Base-by-base conservation (phyloP, 495 filamentous ascomycete species). In the Penicillium parvum region DNA sequence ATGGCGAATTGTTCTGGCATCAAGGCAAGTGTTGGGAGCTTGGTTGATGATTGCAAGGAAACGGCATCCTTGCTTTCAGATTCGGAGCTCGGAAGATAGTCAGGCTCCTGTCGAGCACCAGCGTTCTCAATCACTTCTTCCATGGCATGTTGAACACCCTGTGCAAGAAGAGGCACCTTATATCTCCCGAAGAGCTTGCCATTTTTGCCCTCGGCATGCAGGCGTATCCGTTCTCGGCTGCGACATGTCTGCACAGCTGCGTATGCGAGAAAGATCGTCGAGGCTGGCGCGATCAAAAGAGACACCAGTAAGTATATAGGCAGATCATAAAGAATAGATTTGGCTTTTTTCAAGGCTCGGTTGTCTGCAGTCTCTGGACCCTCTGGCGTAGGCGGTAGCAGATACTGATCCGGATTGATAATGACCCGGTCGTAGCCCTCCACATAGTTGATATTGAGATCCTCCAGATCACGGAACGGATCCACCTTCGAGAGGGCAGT, bases 1-100 rank as follows among this genome's bases (percentile, higher is more conserved):
- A 96, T 95, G 15, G 69, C 67, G 59, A 94, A 91, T 61, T 98
- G 92, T 17, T 79, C 79, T 3, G 77, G 71, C 1, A 86, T 80
- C 32, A 98, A 65, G 20, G 88, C 88, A 34, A 96, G 71, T 1
- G 79, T 88, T 1, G 28, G 28, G 28, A 30, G 16, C 1, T 30
- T 30, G 85, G 88, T 21, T 8, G 44, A 18, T 43, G 39, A n/a
- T n/a, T n/a, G n/a, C n/a, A n/a, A n/a, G n/a, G n/a, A n/a, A n/a
- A n/a, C n/a, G n/a, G n/a, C n/a, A n/a, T n/a, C n/a, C n/a, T n/a
- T n/a, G n/a, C n/a, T n/a, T 15, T 58, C 54, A 14, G 70, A 66
- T 21, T 74, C 65, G 7, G 47, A 49, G 27, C 47, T 49, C 0
- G 73, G 67, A 8, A 86, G 71, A 50, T 82, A 86, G 32, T 81